Evolutionary conservation across 768 basidiomycete genomes (phyloP).

Genomic region (Rhodocollybia butyracea): DNA sequence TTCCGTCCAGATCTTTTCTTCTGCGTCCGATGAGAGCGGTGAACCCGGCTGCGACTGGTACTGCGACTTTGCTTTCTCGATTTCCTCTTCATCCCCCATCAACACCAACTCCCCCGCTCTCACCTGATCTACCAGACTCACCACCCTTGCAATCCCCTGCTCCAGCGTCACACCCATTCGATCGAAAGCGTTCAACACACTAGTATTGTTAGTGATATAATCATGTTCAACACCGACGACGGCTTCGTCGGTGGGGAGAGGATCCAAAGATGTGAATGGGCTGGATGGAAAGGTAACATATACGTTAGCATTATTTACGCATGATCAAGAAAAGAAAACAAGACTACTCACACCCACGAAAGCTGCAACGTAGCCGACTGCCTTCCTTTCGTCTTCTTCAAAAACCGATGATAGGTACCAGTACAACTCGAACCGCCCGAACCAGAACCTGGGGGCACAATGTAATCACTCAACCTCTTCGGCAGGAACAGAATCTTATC

Average conservation of each 20-base stretch:
- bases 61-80: neutral
- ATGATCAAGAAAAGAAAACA: neutral
- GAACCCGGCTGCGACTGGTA: neutral
- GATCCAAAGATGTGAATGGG: slow-evolving; percentile 41
- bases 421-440: neutral
- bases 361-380: slow-evolving; percentile 56
- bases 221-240: neutral
- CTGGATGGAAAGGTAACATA: slow-evolving; percentile 22
- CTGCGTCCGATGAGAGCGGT: no score
- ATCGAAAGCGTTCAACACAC: neutral
- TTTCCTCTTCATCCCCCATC: neutral
- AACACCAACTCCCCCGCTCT: neutral
- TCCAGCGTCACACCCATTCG: slow-evolving; percentile 2
- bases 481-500: slow-evolving; percentile 29
- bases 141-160: neutral
- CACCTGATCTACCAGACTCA: neutral
- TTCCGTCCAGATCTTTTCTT: neutral
- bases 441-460: neutral
- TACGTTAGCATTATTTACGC: neutral
- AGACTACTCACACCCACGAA: slow-evolving; percentile 59
- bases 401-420: no score
- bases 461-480: neutral
- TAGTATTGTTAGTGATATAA: neutral
- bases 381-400: slow-evolving; percentile 58
- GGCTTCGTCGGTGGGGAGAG: neutral